These are phyloP conservation scores for Clausena lansium DNA, from an alignment of 345 rosid species.

Conservation along the genomic window DNA sequence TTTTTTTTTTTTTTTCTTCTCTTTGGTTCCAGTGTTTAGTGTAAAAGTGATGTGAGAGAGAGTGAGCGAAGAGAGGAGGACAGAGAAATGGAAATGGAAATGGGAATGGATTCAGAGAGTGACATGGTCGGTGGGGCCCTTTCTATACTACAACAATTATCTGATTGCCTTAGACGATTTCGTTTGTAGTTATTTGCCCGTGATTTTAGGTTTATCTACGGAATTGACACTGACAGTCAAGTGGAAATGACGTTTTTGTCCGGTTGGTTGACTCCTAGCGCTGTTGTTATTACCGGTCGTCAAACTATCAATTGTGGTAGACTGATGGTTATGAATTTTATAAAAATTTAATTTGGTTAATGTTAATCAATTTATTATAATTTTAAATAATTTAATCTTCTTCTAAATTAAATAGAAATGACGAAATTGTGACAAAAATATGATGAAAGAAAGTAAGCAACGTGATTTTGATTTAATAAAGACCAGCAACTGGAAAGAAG, in stretches of 20 bases:
- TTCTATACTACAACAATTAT: not conserved
- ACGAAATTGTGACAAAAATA: no score
- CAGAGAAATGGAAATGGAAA: not conserved
- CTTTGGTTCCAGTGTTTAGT: slow-evolving; percentile 2
- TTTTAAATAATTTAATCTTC: no score
- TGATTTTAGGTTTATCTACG: slow-evolving; percentile 26
- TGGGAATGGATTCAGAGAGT: not conserved
- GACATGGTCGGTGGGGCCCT: slow-evolving; percentile 26
- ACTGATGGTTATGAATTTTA: no score
- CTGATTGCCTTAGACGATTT: not conserved
- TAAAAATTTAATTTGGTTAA: no score
- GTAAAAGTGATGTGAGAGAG: not conserved
- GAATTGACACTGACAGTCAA: slow-evolving; percentile 16
- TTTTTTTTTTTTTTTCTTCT: no score
- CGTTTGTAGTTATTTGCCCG: slow-evolving; percentile 5
- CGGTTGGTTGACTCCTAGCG: not conserved
- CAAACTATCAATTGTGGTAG: no score
- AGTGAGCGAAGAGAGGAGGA: not conserved
- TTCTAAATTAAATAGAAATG: no score
- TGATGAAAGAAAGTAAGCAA: no score
- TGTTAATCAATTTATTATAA: no score
- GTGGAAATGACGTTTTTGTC: not conserved
- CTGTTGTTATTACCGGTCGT: not conserved
- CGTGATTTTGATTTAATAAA: no score
- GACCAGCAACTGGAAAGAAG: no score